These are phyloP conservation scores for Arabis alpina DNA, from an alignment of 345 rosid genomes.

Conservation along the genomic window DNA sequence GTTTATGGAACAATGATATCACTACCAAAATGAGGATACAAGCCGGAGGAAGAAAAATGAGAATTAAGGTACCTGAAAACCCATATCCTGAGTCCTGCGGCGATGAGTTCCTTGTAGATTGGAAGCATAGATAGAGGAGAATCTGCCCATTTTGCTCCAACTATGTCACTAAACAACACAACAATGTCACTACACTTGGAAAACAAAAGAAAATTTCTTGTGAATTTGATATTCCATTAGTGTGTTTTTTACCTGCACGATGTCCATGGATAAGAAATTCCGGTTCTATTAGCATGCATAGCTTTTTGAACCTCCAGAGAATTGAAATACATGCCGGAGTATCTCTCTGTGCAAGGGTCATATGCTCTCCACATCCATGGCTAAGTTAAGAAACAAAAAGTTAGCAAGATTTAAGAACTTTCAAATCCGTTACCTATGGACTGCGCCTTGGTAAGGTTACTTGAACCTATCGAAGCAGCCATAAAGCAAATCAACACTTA, in stretches of 20 bases:
- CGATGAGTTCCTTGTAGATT: constrained; percentile 81
- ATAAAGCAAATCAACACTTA: constrained; percentile 4
- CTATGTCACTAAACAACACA: constrained; percentile 55
- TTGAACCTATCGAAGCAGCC: constrained; percentile 1
- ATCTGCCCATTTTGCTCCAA: constrained; percentile 79
- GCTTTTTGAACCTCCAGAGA: constrained; percentile 89
- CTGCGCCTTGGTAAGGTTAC: neutral
- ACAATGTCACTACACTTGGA: constrained; percentile 1
- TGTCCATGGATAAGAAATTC: constrained; percentile 75
- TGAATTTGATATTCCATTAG: neutral
- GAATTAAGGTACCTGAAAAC: constrained; percentile 62
- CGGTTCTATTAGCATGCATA: constrained; percentile 85
- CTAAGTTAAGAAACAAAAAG: constrained; percentile 45
- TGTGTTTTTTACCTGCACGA: constrained; percentile 68
- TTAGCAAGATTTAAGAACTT: neutral
- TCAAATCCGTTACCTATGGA: neutral
- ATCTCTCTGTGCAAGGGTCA: constrained; percentile 95
- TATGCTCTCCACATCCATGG: constrained; percentile 98
- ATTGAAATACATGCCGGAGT: constrained; percentile 79
- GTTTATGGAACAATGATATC: constrained; percentile 17
- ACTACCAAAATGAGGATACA: too few relatives aligned
- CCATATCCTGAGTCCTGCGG: constrained; percentile 85
- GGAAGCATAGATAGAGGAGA: constrained; percentile 95
- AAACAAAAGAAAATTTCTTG: neutral
- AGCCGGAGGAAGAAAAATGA: neutral